Conservation (phyloP, 495 filamentous ascomycete genomes). For the Penicillium coprophilum region DNA sequence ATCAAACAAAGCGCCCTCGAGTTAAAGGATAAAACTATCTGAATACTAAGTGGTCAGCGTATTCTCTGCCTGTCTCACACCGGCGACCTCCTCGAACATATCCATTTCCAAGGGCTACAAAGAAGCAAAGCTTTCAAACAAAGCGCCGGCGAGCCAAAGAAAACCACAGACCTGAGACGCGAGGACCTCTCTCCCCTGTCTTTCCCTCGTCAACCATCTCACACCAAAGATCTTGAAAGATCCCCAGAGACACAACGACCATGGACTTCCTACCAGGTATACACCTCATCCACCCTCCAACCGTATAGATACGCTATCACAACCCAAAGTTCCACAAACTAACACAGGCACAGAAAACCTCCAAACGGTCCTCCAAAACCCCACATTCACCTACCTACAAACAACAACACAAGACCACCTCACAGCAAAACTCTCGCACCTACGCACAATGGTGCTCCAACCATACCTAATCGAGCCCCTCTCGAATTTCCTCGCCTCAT, state of each 20-base stretch:
- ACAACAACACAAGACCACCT: slow-evolving; percentile 24
- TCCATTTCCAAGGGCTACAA: not conserved
- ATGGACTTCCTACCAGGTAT: slow-evolving; percentile 32
- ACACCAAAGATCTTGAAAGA: not conserved
- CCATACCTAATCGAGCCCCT: slow-evolving; percentile 44
- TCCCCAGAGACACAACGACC: not conserved
- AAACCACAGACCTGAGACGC: not conserved
- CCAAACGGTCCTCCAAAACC: slow-evolving; percentile 32
- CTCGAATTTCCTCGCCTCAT: slow-evolving; percentile 49
- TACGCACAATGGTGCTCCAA: slow-evolving; percentile 40
- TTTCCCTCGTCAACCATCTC: not conserved
- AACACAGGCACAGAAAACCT: slow-evolving; percentile 20
- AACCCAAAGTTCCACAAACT: not conserved
- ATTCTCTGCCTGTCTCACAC: not conserved
- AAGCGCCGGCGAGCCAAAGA: not conserved
- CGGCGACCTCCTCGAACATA: not conserved
- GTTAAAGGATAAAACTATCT: not conserved
- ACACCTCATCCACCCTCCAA: not conserved
- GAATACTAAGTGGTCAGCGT: not conserved
- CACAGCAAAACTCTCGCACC: slow-evolving; percentile 31
- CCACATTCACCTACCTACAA: slow-evolving; percentile 22
- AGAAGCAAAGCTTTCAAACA: not conserved
- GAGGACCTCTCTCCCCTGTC: not conserved
- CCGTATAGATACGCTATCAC: not conserved
- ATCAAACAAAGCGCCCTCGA: not conserved